phyloP scores from a whole-genome alignment of 768 basidiomycete species.

The Paxillus ammoniavirescens region DNA sequence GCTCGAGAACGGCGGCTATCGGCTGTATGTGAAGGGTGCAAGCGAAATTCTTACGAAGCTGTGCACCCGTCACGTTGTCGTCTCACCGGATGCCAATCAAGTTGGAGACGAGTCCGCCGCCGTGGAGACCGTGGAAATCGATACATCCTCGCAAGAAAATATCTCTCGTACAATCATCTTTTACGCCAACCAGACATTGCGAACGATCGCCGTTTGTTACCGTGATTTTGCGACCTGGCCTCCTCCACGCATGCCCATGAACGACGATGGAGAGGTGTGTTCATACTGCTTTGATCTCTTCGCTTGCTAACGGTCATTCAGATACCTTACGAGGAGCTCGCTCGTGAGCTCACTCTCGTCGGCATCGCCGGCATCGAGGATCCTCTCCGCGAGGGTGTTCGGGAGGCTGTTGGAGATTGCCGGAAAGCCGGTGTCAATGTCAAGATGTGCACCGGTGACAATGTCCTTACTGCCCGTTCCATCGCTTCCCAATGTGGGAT shows the following conservation, averaged over 20 bases:
- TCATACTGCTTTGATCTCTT: neutral
- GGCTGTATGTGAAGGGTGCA: conserved; percentile 90
- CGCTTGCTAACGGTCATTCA: conserved; percentile 27
- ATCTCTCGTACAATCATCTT: conserved; percentile 93
- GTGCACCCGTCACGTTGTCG: conserved; percentile 73
- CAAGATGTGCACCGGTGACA: conserved; percentile 99
- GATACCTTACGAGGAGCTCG: conserved; percentile 70
- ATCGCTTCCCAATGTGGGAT: conserved; percentile 97
- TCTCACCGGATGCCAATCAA: conserved; percentile 33
- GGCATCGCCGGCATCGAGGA: conserved; percentile 96
- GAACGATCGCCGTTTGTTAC: conserved; percentile 94
- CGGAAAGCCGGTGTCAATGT: conserved; percentile 86
- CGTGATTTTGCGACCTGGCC: conserved; percentile 88
- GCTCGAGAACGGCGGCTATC: conserved; percentile 47
- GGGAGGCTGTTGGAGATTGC: conserved; percentile 85
- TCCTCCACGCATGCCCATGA: conserved; percentile 44
- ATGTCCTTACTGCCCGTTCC: conserved; percentile 92
- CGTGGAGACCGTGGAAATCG: conserved; percentile 62
- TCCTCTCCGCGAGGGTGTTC: conserved; percentile 87
- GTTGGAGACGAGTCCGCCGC: conserved; percentile 19
- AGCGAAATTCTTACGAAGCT: conserved; percentile 87
- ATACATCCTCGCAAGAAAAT: conserved; percentile 70
- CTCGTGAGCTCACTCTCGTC: conserved; percentile 76
- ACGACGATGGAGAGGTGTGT: conserved; percentile 55
- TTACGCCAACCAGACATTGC: conserved; percentile 93